Evolutionary conservation across 2,329 filamentous ascomycete species (phyloP).

Genomic region (Pleurostoma richardsiae): DNA sequence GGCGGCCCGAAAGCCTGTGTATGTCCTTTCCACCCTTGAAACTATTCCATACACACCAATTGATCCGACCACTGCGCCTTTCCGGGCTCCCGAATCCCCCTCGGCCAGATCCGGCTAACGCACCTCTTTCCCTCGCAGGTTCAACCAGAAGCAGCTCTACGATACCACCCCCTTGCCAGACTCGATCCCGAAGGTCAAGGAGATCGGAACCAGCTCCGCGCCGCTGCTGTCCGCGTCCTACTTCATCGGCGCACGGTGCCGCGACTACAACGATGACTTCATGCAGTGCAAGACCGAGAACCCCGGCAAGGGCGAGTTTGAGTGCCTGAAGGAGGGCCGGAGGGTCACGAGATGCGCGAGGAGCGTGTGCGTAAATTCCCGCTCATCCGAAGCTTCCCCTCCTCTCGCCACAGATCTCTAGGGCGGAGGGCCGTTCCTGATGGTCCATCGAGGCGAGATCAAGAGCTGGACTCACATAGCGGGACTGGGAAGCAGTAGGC

Average conservation of each 20-base stretch:
- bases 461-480: not conserved
- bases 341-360: slow-evolving; percentile 94
- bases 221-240: slow-evolving; percentile 87
- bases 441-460: not conserved
- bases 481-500: not conserved
- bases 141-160: slow-evolving; percentile 89
- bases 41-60: not conserved
- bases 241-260: slow-evolving; percentile 96
- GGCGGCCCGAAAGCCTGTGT: slow-evolving; percentile 57
- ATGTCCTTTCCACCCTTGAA: slow-evolving; percentile 17
- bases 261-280: slow-evolving; percentile 95
- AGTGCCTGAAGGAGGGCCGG: slow-evolving; percentile 93
- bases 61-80: not conserved
- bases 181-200: slow-evolving; percentile 85
- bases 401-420: not conserved
- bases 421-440: not conserved
- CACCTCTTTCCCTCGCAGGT: slow-evolving; percentile 50
- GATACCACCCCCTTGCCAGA: slow-evolving; percentile 94
- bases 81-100: slow-evolving; percentile 2
- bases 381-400: not conserved
- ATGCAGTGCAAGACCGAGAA: slow-evolving; percentile 99
- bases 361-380: slow-evolving; percentile 70
- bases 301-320: slow-evolving; percentile 83
- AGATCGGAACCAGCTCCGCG: slow-evolving; percentile 89
- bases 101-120: not conserved